These are phyloP conservation scores for Paracamarosporium sp. DNA, from an alignment of 2,329 filamentous ascomycete species.

Conservation along the genomic window DNA sequence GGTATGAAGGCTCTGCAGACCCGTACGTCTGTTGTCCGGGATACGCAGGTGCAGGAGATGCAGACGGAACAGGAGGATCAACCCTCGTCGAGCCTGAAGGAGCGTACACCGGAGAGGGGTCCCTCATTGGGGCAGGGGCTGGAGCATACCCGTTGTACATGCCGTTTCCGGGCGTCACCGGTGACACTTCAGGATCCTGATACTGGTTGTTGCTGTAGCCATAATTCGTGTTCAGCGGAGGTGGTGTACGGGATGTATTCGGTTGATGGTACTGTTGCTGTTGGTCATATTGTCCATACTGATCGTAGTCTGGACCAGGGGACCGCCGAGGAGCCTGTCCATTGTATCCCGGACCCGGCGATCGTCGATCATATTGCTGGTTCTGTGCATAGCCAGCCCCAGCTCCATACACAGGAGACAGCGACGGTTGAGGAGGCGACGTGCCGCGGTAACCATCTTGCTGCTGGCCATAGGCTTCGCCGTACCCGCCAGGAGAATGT, in stretches of 20 bases:
- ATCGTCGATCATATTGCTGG: constrained; percentile 14
- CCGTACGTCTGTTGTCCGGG: constrained; percentile 17
- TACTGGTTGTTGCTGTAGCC: constrained; percentile 2
- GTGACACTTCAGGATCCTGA: background rate
- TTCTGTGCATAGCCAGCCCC: constrained; percentile 20
- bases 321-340: constrained; percentile 11
- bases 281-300: constrained; percentile 1
- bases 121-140: background rate
- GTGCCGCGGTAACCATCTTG: constrained; percentile 19
- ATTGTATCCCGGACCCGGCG: constrained; percentile 6
- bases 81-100: constrained; percentile 17
- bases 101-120: constrained; percentile 18
- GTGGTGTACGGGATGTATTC: background rate
- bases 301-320: constrained; percentile 9
- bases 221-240: background rate
- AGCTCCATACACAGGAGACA: constrained; percentile 24
- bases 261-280: constrained; percentile 21
- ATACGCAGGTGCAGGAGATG: constrained; percentile 13
- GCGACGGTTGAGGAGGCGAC: constrained; percentile 16
- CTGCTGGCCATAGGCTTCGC: constrained; percentile 26
- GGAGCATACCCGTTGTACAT: constrained; percentile 8
- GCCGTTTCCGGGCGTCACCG: background rate
- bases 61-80: constrained; percentile 4
- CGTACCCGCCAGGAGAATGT: constrained; percentile 27
- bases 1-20: constrained; percentile 10